Base-by-base conservation (phyloP, 129 eudicot genomes). In the Oenanthe sinensis region DNA sequence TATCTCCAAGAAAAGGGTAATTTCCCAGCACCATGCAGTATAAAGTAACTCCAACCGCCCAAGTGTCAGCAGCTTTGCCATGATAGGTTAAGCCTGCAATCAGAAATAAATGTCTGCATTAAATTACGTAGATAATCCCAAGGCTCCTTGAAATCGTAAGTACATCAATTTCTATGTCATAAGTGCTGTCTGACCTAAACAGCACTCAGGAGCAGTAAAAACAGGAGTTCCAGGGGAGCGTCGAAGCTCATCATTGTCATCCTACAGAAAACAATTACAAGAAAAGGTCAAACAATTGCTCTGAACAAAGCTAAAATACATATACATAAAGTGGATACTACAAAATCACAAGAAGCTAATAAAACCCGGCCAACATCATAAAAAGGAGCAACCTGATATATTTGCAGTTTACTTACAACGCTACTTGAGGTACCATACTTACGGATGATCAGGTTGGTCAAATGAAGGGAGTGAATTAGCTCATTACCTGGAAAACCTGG, bases 171-270 rank as follows among this genome's bases (percentile, higher is more conserved):
- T 39, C 14, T 46, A 70, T 13, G n/a, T 43, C 40, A 40, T 2
- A n/a, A 71, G 46, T 28, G 13, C 43, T 47, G 16, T 73, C 90
- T 74, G 74, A 95, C 98, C 98, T 91, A 90, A 82, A 83, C 98
- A 95, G 79, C 98, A 95, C 78, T 95, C 98, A 0, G 98, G 98
- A 78, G 98, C 98, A 79, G 98, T 95, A 47, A 95, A 91, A 65
- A 91, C 98, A 75, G 98, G 98, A 78, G 98, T 95, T 28, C 98
- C 98, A 76, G 98, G 98, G 50, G 98, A 91, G 62, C 98, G 97
- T 20, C 98, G 91, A 77, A 95, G 93, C 87, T 91, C 96, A 49
- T 95, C 98, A 48, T 91, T 95, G 77, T 86, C 94, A 83, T 90
- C 97, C 98, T 95, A 75, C 80, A 78, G 24, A 78, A 42, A 65